Base-by-base conservation (phyloP, 805 yeast species). In the Ogataea trehaloabstinens region DNA sequence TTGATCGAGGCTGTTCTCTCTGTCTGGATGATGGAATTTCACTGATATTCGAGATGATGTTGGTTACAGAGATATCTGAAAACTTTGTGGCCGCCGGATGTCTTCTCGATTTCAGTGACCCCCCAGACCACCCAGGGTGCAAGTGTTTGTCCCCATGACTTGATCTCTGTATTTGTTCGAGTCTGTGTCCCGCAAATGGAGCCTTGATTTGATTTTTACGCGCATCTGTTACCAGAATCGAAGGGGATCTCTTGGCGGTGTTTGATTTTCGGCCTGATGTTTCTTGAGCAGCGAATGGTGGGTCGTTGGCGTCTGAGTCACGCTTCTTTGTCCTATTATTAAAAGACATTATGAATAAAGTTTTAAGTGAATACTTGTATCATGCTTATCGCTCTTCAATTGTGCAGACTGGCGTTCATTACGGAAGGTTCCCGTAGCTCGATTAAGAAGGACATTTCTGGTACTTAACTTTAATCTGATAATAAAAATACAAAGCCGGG, bases 161-260 rank as follows among this genome's bases (percentile, higher is more conserved):
- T 4, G 46, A 42, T 21, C 51, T 41, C 35, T 45, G 51, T 27
- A 54, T 46, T 37, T 45, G 40, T 19, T 51, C 54, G 24, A 51
- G 41, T 46, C 64, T 65, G 38, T 74, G 79, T 24, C 91, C 90
- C 1, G 93, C 93, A 71, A 80, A 86, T 1, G 93, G 95, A 0
- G 91, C 93, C 45, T 70, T 70, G 17, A 67, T 61, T 38, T 63
- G 68, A 42, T 67, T 67, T 38, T 78, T 73, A 44, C 98, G 70
- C 2, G 86, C 78, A 64, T 90, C 98, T 0, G 98, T 91, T 27
- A 90, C 98, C 41, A 90, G 71, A 55, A 90, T 90, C 2, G 96
- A 86, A 8, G 98, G 97, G 21, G 96, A 86, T 52, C 97, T 66
- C 52, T 85, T 86, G 11, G 95, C 87, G 5, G 85, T 80, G 33